These are phyloP conservation scores for Jaltomata sinuosa DNA, from an alignment of 257 asterid genomes.

Conservation along the genomic window DNA sequence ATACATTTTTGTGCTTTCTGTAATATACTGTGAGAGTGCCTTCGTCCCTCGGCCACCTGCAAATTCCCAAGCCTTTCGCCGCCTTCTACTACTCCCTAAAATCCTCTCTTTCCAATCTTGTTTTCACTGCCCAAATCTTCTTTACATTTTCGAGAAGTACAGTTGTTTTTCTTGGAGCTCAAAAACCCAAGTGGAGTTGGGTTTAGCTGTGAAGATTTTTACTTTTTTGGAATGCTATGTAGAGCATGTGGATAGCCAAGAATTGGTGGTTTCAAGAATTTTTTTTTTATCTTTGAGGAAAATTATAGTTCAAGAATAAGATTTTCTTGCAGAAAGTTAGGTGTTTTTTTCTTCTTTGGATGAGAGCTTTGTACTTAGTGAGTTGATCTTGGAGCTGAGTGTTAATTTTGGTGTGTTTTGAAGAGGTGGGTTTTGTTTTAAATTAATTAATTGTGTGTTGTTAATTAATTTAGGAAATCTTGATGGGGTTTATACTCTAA, in stretches of 20 bases:
- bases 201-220: slow-evolving; percentile 25
- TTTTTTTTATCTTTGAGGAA: slow-evolving; percentile 5
- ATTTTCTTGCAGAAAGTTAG: background rate
- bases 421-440: slow-evolving; percentile 32
- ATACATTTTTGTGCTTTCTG: background rate
- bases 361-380: background rate
- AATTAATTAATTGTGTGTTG: slow-evolving; percentile 22
- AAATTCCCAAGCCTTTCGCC: slow-evolving; percentile 32
- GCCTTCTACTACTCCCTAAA: slow-evolving; percentile 19
- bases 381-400: background rate
- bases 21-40: background rate
- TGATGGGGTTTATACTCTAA: slow-evolving; percentile 34
- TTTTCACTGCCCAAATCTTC: background rate
- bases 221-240: slow-evolving; percentile 18
- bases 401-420: slow-evolving; percentile 3
- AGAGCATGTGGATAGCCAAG: slow-evolving; percentile 45
- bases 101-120: background rate
- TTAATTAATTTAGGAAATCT: slow-evolving; percentile 34
- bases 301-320: background rate
- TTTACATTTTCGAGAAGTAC: slow-evolving; percentile 15
- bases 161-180: slow-evolving; percentile 36
- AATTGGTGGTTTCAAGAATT: slow-evolving; percentile 35
- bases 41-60: slow-evolving; percentile 21
- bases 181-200: slow-evolving; percentile 22
- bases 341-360: slow-evolving; percentile 3